Base-by-base conservation (phyloP, 257 asterid genomes). In the Leptodermis oblonga region DNA sequence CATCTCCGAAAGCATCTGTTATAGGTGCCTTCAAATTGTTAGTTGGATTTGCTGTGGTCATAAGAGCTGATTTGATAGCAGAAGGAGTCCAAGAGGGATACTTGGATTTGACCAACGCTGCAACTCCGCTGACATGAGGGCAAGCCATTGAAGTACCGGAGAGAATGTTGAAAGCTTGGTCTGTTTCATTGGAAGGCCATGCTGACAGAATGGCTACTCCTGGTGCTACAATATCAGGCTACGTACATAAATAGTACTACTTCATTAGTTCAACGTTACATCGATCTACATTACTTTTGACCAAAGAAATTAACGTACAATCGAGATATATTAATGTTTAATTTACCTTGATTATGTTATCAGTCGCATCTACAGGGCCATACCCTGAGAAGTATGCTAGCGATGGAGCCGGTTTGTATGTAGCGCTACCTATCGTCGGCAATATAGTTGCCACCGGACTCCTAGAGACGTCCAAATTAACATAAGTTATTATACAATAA, bases 81-180 rank as follows among this genome's bases (percentile, higher is more conserved):
- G 98, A 82, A 18, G 90, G 85, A 46, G 82, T 71, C 91, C 88
- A 88, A 0, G 80, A 67, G 25, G 97, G 94, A 65, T 88, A 74
- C 43, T 77, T 85, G 58, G 95, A 85, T 78, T 84, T 90, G 56
- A 92, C 80, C 0, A 73, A 13, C 4, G 95, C 98, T 15, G 83
- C 97, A 43, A 92, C 75, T 0, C 90, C 97, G 0, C 95, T 85
- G 41, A 83, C 90, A 51, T 90, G 96, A 5, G 97, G 97, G 73
- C 95, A 86, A 8, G 98, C 52, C 98, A 90, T 90, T 54, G 98
- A 92, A 12, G 98, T 92, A 42, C 98, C 98, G 0, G 97, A 90
- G 51, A 85, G 74, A 51, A 90, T 64, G 83, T 81, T 33, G 74
- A 80, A 92, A 67, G 53, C 59, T 20, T 54, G 84, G 4, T 28